Evolutionary conservation across 1,284 basidiomycete species (phyloP).

Genomic region (Cutaneotrichosporon sp.): DNA sequence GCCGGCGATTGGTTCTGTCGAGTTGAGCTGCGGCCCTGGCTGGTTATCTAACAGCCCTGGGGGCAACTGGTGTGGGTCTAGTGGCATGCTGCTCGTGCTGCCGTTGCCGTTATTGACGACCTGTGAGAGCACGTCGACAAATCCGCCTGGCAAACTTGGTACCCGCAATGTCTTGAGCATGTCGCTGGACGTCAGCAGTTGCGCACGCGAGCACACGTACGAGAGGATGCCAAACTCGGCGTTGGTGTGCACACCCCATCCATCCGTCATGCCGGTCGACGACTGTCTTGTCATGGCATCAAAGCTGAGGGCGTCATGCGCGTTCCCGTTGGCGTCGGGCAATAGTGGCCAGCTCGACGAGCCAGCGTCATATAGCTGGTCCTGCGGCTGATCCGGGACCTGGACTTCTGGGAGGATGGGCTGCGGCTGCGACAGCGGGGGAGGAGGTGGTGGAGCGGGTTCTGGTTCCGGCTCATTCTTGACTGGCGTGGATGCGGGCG

Average conservation of each 20-base stretch:
- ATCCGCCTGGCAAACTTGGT: conserved; percentile 47
- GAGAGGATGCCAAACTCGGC: conserved; percentile 29
- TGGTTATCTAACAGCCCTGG: conserved; percentile 3
- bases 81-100: neutral
- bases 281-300: conserved; percentile 11
- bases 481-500: conserved; percentile 50
- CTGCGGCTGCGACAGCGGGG: neutral
- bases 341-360: conserved; percentile 42
- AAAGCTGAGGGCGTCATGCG: conserved; percentile 14
- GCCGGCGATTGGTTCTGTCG: neutral
- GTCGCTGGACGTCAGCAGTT: conserved; percentile 31
- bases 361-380: conserved; percentile 8
- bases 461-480: conserved; percentile 27
- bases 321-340: conserved; percentile 31
- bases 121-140: conserved; percentile 44
- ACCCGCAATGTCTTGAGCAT: conserved; percentile 50
- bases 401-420: conserved; percentile 4
- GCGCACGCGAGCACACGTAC: conserved; percentile 10
- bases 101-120: conserved; percentile 19
- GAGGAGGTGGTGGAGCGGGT: conserved; percentile 7
- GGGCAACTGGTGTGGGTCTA: neutral
- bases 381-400: conserved; percentile 6
- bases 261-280: neutral
- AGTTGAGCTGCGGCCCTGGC: conserved; percentile 10
- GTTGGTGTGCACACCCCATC: conserved; percentile 21